Conservation (phyloP, 495 filamentous ascomycete species). For the Penicillium silybi region DNA sequence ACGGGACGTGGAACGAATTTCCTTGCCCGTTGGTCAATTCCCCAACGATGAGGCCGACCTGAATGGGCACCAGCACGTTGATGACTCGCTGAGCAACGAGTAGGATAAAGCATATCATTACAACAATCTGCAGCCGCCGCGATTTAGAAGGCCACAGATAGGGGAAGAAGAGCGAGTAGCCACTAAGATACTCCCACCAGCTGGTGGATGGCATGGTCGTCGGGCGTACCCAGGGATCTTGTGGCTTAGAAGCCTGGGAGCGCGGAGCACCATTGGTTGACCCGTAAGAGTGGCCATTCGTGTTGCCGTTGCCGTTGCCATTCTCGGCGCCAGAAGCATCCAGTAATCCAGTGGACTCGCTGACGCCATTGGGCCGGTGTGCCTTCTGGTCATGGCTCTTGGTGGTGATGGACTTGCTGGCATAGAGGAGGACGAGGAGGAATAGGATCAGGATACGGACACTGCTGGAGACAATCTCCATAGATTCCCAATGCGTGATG, state of each 20-base stretch:
- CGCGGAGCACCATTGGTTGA: conserved; percentile 37
- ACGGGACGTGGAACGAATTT: conserved; percentile 51
- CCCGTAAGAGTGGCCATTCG: conserved; percentile 47
- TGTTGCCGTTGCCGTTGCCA: conserved; percentile 26
- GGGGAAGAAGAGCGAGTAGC: conserved; percentile 87
- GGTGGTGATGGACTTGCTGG: conserved; percentile 44
- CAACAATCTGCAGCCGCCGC: conserved; percentile 61
- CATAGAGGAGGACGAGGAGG: conserved; percentile 56
- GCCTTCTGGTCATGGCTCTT: conserved; percentile 24
- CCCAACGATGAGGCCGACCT: conserved; percentile 69
- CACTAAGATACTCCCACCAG: conserved; percentile 87
- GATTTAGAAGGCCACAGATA: conserved; percentile 86
- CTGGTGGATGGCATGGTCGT: conserved; percentile 62
- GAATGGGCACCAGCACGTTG: conserved; percentile 76
- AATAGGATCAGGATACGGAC: conserved; percentile 59
- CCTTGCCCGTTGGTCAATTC: conserved; percentile 54
- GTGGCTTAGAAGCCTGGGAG: conserved; percentile 35
- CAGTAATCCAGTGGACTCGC: conserved; percentile 55
- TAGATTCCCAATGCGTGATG: conserved; percentile 62
- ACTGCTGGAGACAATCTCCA: conserved; percentile 55
- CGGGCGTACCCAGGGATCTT: conserved; percentile 60
- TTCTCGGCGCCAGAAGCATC: conserved; percentile 40
- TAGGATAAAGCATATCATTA: conserved; percentile 71
- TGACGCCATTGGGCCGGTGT: conserved; percentile 25
- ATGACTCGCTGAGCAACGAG: conserved; percentile 68